phyloP scores from a whole-genome alignment of 768 basidiomycete species.

The Lactifluus volemus region DNA sequence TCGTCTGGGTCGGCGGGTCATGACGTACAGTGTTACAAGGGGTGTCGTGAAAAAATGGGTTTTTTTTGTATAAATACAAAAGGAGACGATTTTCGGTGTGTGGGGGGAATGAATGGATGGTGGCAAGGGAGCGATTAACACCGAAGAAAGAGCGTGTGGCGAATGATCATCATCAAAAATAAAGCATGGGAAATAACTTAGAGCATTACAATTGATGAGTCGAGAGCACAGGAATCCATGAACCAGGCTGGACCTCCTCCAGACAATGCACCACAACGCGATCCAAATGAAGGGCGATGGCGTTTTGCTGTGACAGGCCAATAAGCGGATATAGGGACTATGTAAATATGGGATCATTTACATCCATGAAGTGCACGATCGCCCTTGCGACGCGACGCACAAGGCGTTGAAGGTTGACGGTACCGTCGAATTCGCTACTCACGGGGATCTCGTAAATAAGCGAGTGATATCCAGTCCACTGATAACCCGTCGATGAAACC shows the following conservation, averaged over 20 bases:
- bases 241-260: constrained; percentile 11
- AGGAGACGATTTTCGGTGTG: neutral
- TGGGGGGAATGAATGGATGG: no score
- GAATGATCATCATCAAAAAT: neutral
- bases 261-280: constrained; percentile 19
- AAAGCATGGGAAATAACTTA: constrained; percentile 15
- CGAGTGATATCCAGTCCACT: constrained; percentile 19
- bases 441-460: constrained; percentile 17
- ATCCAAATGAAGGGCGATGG: constrained; percentile 16
- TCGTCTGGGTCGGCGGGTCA: constrained; percentile 4
- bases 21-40: constrained; percentile 16
- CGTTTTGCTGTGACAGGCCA: constrained; percentile 2
- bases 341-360: neutral
- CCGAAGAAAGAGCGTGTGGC: neutral
- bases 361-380: constrained; percentile 19
- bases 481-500: neutral
- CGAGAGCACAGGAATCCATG: constrained; percentile 14
- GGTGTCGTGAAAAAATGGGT: no score
- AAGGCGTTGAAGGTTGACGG: constrained; percentile 13
- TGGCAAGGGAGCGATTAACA: neutral
- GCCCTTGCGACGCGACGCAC: constrained; percentile 17
- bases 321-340: neutral
- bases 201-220: neutral
- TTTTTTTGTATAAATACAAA: neutral
- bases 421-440: constrained; percentile 4